Evolutionary conservation across 2,329 filamentous ascomycete genomes (phyloP), one percentile per base, ranked within the genome.

Genomic region (Aaosphaeria pasadenensis): DNA sequence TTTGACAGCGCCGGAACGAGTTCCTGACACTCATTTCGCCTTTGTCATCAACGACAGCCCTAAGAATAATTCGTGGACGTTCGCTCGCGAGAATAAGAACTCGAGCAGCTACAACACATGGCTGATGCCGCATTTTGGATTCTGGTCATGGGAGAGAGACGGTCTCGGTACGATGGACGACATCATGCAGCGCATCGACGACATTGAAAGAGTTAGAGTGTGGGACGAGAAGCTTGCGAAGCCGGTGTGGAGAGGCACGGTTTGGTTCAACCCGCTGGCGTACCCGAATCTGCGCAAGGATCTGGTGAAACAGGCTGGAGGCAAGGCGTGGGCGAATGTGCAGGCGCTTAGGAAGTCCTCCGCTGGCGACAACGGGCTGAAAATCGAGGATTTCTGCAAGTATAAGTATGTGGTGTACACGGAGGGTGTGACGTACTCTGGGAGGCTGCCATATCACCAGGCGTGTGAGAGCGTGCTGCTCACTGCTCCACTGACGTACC

Each of bases 41-140:
- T 55, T 57, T 43, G 47, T 52, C 11, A 50, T 56, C 31, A 59
- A 59, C 51, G 55, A 57, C 39, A 46, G 44, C 24, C 56, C 56
- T 4, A 54, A 53, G 30, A 56, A 56, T 48, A 51, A 54, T 32
- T 53, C 51, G 4, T 59, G 54, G 56, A 36, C 46, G 32, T 59
- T 57, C 39, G 42, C 55, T 4, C 44, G 44, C 2, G 49, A 51
- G 2, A 59, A 57, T 41, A 57, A 57, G 41, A 31, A 24, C 2
- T 31, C 46, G 5, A 6, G 30, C 7, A 24, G 17, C 17, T 45
- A 51, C 32, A 52, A 53, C 40, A 50, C 47, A n/a, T 60, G 50
- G 51, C 46, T 58, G 43, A 62, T 62, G 54, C 57, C 59, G 6
- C 43, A 50, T 39, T 59, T 59, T 35, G 50, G 51, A 28, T 57